These are phyloP conservation scores for Cladosporium colombiae DNA, from an alignment of 2,329 filamentous ascomycete genomes.

Conservation along the genomic window DNA sequence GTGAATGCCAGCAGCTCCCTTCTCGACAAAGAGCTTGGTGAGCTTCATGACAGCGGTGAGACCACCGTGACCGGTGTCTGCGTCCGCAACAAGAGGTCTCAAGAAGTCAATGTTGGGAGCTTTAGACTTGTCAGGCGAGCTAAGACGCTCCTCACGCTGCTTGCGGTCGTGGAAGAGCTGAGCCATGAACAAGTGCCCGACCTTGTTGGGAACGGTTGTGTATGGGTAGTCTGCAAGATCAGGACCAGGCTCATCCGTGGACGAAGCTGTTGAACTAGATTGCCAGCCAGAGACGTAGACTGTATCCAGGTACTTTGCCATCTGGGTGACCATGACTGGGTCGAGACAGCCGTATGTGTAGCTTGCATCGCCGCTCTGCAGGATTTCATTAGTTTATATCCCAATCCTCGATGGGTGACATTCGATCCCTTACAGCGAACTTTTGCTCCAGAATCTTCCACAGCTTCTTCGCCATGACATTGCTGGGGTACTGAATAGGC, in stretches of 20 bases:
- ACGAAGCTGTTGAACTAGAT: slow-evolving; percentile 91
- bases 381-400: neutral
- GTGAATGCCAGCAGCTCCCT: slow-evolving; percentile 94
- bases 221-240: slow-evolving; percentile 95
- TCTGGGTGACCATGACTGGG: slow-evolving; percentile 97
- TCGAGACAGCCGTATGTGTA: slow-evolving; percentile 97
- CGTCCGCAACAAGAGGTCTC: slow-evolving; percentile 92
- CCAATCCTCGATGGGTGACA: neutral
- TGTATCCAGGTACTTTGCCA: slow-evolving; percentile 98
- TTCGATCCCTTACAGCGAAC: slow-evolving; percentile 67
- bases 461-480: slow-evolving; percentile 86
- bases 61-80: slow-evolving; percentile 94
- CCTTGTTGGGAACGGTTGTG: slow-evolving; percentile 97
- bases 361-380: slow-evolving; percentile 76
- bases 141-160: slow-evolving; percentile 91
- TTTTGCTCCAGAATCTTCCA: slow-evolving; percentile 86
- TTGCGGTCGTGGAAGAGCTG: slow-evolving; percentile 99
- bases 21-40: slow-evolving; percentile 95
- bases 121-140: slow-evolving; percentile 69
- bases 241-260: slow-evolving; percentile 92
- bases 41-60: slow-evolving; percentile 99
- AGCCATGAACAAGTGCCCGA: slow-evolving; percentile 94
- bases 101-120: slow-evolving; percentile 88
- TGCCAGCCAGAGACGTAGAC: slow-evolving; percentile 99
- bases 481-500: slow-evolving; percentile 89